Evolutionary conservation across 2,329 filamentous ascomycete genomes (phyloP).

Genomic region (Penicillium sp.): DNA sequence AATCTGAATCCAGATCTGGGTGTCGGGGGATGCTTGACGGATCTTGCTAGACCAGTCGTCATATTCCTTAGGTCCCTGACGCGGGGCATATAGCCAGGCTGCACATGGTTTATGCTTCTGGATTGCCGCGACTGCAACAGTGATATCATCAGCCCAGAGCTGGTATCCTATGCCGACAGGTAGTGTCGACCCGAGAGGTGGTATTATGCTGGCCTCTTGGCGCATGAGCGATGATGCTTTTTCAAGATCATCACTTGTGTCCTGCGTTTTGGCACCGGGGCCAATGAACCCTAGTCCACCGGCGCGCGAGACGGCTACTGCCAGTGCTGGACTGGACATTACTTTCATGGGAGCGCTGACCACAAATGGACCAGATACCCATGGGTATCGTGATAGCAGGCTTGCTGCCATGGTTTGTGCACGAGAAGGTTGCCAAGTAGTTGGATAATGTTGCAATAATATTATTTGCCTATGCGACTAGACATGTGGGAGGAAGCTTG

Average conservation of each 20-base stretch:
- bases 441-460: neutral
- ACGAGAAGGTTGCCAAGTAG: neutral
- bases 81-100: slow-evolving; percentile 43
- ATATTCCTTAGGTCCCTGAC: slow-evolving; percentile 31
- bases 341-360: slow-evolving; percentile 68
- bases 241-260: slow-evolving; percentile 31
- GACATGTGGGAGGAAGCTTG: neutral
- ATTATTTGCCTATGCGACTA: neutral
- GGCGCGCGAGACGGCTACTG: slow-evolving; percentile 58
- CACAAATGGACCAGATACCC: slow-evolving; percentile 59
- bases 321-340: slow-evolving; percentile 57
- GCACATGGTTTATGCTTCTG: slow-evolving; percentile 38
- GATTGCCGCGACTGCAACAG: slow-evolving; percentile 29
- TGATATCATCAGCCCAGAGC: slow-evolving; percentile 39
- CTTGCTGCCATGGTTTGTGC: slow-evolving; percentile 13
- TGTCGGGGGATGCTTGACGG: slow-evolving; percentile 40
- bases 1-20: slow-evolving; percentile 56
- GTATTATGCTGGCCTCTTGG: slow-evolving; percentile 4
- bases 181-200: slow-evolving; percentile 18
- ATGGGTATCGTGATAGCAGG: slow-evolving; percentile 50
- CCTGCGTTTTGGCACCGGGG: slow-evolving; percentile 50
- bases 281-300: slow-evolving; percentile 56
- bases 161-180: slow-evolving; percentile 44
- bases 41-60: slow-evolving; percentile 46
- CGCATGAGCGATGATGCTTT: slow-evolving; percentile 27